Evolutionary conservation across 176 grass and related monocot genomes (phyloP).

Genomic region (Oryza punctata): DNA sequence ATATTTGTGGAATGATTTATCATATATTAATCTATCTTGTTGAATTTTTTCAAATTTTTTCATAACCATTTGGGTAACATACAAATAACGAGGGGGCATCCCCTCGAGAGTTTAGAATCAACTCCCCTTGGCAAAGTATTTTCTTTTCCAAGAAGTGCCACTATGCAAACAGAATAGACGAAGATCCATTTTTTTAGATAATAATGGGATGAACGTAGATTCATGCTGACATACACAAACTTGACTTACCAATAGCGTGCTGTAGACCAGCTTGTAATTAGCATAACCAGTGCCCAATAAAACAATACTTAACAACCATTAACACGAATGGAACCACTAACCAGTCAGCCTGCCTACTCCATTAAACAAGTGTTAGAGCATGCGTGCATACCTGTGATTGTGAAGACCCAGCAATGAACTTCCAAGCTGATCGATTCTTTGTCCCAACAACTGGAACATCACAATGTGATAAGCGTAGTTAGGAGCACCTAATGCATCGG

Average conservation of each 20-base stretch:
- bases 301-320: neutral
- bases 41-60: too few relatives aligned
- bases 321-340: neutral
- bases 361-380: neutral
- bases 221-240: neutral
- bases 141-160: neutral
- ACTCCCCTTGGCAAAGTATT: neutral
- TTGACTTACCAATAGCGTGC: too few relatives aligned
- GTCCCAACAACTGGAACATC: constrained; percentile 21
- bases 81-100: too few relatives aligned
- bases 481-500: neutral
- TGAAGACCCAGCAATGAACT: neutral
- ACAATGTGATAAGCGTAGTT: neutral
- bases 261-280: neutral
- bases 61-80: too few relatives aligned
- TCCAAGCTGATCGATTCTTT: constrained; percentile 31
- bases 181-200: too few relatives aligned
- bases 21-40: too few relatives aligned
- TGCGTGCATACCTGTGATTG: neutral
- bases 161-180: neutral
- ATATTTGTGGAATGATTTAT: too few relatives aligned
- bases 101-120: too few relatives aligned
- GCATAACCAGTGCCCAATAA: neutral
- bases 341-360: neutral
- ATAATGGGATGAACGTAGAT: neutral